A percentile compares a stretch with the other conserved stretches of the same genome.
These are phyloP conservation scores for Rubia yunnanensis DNA, from an alignment of 257 asterid genomes.

Conservation along the genomic window DNA sequence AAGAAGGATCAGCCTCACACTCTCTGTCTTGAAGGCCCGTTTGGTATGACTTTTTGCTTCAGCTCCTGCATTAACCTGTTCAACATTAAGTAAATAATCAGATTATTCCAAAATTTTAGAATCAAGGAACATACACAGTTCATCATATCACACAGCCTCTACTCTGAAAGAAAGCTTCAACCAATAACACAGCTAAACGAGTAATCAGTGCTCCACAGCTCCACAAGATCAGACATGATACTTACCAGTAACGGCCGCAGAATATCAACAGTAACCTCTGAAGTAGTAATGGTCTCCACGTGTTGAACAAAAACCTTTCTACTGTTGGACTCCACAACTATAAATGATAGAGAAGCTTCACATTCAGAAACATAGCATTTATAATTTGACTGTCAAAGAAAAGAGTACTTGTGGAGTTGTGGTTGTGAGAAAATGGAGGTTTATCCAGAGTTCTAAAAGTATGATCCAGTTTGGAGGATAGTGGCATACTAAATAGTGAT, in stretches of 20 bases:
- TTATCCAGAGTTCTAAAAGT: not conserved
- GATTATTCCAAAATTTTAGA: not conserved
- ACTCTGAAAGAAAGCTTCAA: not conserved
- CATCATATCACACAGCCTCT: not conserved
- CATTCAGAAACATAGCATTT: not conserved
- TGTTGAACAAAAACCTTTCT: slow-evolving; percentile 69
- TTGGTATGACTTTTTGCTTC: slow-evolving; percentile 36
- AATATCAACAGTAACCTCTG: slow-evolving; percentile 51
- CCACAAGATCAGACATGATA: slow-evolving; percentile 7
- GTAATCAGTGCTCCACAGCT: too few relatives aligned
- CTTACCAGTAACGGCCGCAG: slow-evolving; percentile 71
- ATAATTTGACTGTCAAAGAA: not conserved
- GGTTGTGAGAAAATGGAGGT: not conserved
- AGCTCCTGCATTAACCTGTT: slow-evolving; percentile 42
- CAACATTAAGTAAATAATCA: slow-evolving; percentile 20
- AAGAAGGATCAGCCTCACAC: slow-evolving; percentile 38
- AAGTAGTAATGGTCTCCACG: slow-evolving; percentile 65
- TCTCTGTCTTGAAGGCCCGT: slow-evolving; percentile 40
- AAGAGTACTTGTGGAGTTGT: not conserved
- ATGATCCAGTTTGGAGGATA: not conserved
- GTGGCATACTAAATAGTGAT: too few relatives aligned
- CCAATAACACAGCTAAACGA: not conserved
- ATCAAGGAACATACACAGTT: not conserved
- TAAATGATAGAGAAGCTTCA: slow-evolving; percentile 13
- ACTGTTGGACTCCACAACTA: slow-evolving; percentile 51